Evolutionary conservation across 1,284 basidiomycete species (phyloP), one percentile per base, ranked within the genome.

Genomic region (Abortiporus biennis): DNA sequence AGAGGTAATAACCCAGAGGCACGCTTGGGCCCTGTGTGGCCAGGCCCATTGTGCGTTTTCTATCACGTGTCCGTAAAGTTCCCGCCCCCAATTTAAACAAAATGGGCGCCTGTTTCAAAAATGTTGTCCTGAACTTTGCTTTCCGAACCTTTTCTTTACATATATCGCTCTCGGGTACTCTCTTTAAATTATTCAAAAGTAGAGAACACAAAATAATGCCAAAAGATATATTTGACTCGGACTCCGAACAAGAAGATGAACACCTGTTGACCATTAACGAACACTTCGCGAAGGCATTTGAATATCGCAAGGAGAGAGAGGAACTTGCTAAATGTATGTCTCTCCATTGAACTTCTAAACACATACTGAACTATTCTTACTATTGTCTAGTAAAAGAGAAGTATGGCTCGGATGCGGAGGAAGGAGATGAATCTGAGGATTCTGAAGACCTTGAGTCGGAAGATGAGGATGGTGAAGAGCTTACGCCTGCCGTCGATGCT

Each of bases 391-490:
- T 92, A 41, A 86, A 89, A 64, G 86, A 86, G 45, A 89, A 91
- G 61, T 91, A 92, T 60, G 89, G 89, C 20, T 84, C 85, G 1
- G 85, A 90, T 54, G 52, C 61, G 25, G 74, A 76, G 15, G 68
- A 69, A 17, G 78, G 74, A 1, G 67, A 69, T n/a, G 65, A 67
- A 2, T 66, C 70, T 21, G 74, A 76, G 4, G 86, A 90, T 53
- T 85, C 83, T 0, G 85, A 89, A 55, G 77, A 78, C 24, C 85
- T 82, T 37, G 88, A 90, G 56, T 81, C 80, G 1, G 94, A 98
- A 58, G 95, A 99, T 58, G 92, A 95, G 58, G 89, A 96, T 47
- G 96, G 94, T 11, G 92, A 92, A 52, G 90, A 98, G 62, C 77
- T 99, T 43, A 99, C 93, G 0, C 92, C 94, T 2, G 85, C 88